phyloP scores from a whole-genome alignment of 2,329 filamentous ascomycete species.

The Cryphonectria carpinicola region DNA sequence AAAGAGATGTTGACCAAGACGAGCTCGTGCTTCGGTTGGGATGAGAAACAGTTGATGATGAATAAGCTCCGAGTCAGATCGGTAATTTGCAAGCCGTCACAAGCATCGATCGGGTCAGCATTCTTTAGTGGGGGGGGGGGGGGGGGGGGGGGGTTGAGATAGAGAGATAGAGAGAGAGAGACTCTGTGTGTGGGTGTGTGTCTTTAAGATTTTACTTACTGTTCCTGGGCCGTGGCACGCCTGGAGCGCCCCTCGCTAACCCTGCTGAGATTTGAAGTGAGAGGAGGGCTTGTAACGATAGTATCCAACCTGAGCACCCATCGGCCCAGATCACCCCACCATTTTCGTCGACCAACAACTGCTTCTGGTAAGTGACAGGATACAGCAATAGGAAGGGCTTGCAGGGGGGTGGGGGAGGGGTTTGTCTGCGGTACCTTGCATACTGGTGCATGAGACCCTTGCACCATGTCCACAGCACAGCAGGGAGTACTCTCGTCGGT shows the following conservation, averaged over 20 bases:
- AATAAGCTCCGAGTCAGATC: neutral
- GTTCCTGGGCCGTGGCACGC: neutral
- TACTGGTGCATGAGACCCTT: conserved; percentile 18
- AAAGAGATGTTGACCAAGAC: neutral
- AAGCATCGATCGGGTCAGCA: neutral
- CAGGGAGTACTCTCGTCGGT: conserved; percentile 7
- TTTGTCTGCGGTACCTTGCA: conserved; percentile 17
- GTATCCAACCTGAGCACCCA: conserved; percentile 2
- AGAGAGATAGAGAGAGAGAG: no score
- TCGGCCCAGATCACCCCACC: conserved; percentile 7
- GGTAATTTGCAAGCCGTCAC: neutral
- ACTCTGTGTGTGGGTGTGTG: neutral
- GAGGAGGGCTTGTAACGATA: neutral
- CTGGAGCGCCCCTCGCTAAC: neutral
- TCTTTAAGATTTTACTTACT: neutral
- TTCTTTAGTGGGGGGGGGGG: no score
- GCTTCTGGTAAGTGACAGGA: neutral
- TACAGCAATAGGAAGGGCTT: neutral
- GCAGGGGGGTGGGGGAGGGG: neutral
- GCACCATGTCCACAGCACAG: neutral
- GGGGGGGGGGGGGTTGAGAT: neutral
- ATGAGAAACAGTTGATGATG: neutral
- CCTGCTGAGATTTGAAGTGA: neutral
- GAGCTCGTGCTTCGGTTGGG: no score
- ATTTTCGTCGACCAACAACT: neutral